Percentiles rank a stretch among this genome's conserved stretches.
Evolutionary conservation across 2,329 filamentous ascomycete species (phyloP).

Genomic region (Exophiala sp.): DNA sequence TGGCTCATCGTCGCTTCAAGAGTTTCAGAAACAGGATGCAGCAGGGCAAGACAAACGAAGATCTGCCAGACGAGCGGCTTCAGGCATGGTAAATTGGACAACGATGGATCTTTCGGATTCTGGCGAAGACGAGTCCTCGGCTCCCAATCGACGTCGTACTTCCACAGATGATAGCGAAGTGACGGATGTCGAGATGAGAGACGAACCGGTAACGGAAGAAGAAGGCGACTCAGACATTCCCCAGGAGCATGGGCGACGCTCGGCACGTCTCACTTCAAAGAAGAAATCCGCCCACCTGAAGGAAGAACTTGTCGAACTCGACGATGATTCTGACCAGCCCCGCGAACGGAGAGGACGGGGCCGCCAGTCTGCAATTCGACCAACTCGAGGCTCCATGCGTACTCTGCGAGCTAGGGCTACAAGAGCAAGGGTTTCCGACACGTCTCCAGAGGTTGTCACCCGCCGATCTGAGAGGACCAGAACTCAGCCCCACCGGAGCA

Average conservation of each 20-base stretch:
- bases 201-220: slow-evolving; percentile 5
- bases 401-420: not conserved
- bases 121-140: slow-evolving; percentile 10
- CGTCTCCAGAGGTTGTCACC: slow-evolving; percentile 20
- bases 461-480: slow-evolving; percentile 35
- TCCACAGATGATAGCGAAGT: slow-evolving; percentile 1
- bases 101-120: slow-evolving; percentile 22
- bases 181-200: not conserved
- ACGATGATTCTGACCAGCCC: slow-evolving; percentile 14
- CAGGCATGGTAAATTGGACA: slow-evolving; percentile 14
- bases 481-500: slow-evolving; percentile 34
- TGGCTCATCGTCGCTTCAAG: slow-evolving; percentile 8
- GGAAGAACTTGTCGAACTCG: slow-evolving; percentile 14
- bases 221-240: slow-evolving; percentile 14
- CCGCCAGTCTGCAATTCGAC: slow-evolving; percentile 9
- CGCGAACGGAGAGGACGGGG: slow-evolving; percentile 18
- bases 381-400: slow-evolving; percentile 1
- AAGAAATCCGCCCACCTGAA: slow-evolving; percentile 3
- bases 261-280: slow-evolving; percentile 15
- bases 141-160: slow-evolving; percentile 3
- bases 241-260: slow-evolving; percentile 9
- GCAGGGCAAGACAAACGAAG: slow-evolving; percentile 1
- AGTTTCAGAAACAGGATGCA: slow-evolving; percentile 4
- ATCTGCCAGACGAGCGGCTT: not conserved
- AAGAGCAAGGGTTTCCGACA: not conserved